These are phyloP conservation scores for Septoria linicola DNA, from an alignment of 2,329 filamentous ascomycete species.

Conservation along the genomic window DNA sequence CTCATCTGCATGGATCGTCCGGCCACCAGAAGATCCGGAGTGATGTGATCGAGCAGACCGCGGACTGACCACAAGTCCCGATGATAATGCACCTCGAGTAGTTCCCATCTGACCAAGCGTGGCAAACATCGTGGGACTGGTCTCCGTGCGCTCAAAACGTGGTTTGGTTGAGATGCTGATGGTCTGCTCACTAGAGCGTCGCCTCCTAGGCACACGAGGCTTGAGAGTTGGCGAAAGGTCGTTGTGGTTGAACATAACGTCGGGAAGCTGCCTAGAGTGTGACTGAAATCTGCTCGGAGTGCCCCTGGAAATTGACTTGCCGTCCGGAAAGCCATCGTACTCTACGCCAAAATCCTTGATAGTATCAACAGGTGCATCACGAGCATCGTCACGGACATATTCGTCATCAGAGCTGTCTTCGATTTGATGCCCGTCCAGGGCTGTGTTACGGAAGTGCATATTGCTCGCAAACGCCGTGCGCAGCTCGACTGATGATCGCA, in stretches of 20 bases:
- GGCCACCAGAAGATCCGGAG: conserved; percentile 32
- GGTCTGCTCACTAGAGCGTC: conserved; percentile 32
- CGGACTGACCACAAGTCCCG: conserved; percentile 26
- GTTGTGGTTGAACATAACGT: conserved; percentile 28
- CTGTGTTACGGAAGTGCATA: conserved; percentile 24
- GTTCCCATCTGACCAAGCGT: conserved; percentile 20
- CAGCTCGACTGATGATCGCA: conserved; percentile 35
- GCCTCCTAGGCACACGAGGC: conserved; percentile 18
- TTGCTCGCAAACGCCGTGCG: conserved; percentile 29
- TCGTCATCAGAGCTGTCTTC: conserved; percentile 25
- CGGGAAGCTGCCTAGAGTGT: conserved; percentile 26
- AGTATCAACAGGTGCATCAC: conserved; percentile 16
- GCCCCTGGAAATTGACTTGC: conserved; percentile 36
- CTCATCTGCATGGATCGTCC: conserved; percentile 26
- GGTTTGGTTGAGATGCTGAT: conserved; percentile 28
- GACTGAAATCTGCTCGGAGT: conserved; percentile 40
- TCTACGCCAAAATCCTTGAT: conserved; percentile 26
- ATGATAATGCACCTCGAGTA: conserved; percentile 20
- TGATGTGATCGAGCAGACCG: conserved; percentile 23
- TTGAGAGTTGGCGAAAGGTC: conserved; percentile 20
- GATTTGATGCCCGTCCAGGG: conserved; percentile 15
- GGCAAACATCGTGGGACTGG: conserved; percentile 30
- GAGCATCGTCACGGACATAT: conserved; percentile 12
- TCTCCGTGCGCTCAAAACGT: conserved; percentile 31
- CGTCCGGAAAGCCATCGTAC: conserved; percentile 36